A percentile compares a stretch with the other conserved stretches of the same genome.
Evolutionary conservation across 2,329 filamentous ascomycete species (phyloP).

Genomic region (Didymella pinodella): DNA sequence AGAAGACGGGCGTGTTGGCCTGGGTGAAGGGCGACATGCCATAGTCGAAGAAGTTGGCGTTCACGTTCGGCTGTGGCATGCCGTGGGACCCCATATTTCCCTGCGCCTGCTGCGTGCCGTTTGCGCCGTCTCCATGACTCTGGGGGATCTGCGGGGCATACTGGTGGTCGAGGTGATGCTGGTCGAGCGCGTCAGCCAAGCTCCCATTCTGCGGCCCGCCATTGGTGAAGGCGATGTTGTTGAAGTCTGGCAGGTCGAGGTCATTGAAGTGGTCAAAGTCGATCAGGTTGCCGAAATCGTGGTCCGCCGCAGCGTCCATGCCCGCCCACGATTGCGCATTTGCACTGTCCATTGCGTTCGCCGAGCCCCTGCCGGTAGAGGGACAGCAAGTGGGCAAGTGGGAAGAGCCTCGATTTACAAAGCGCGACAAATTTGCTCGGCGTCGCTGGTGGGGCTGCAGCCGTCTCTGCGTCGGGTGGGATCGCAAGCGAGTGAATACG

Average conservation of each 20-base stretch:
- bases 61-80: constrained; percentile 31
- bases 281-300: constrained; percentile 55
- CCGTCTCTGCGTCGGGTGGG: constrained; percentile 11
- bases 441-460: constrained; percentile 20
- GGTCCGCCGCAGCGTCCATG: constrained; percentile 53
- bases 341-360: constrained; percentile 45
- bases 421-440: constrained; percentile 22
- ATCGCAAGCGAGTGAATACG: constrained; percentile 18
- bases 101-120: constrained; percentile 27
- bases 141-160: constrained; percentile 40
- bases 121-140: constrained; percentile 34
- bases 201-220: constrained; percentile 28
- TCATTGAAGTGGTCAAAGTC: constrained; percentile 48
- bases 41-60: constrained; percentile 47
- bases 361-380: constrained; percentile 26
- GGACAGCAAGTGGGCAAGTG: constrained; percentile 22
- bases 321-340: constrained; percentile 50
- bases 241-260: constrained; percentile 40
- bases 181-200: constrained; percentile 45
- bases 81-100: constrained; percentile 24
- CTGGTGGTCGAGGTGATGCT: constrained; percentile 44
- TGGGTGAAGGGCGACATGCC: constrained; percentile 37
- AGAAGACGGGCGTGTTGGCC: constrained; percentile 49
- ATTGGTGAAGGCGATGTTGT: constrained; percentile 38
- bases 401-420: constrained; percentile 20